Conservation (phyloP, 2,329 filamentous ascomycete genomes). For the Magnaporthales sp. region DNA sequence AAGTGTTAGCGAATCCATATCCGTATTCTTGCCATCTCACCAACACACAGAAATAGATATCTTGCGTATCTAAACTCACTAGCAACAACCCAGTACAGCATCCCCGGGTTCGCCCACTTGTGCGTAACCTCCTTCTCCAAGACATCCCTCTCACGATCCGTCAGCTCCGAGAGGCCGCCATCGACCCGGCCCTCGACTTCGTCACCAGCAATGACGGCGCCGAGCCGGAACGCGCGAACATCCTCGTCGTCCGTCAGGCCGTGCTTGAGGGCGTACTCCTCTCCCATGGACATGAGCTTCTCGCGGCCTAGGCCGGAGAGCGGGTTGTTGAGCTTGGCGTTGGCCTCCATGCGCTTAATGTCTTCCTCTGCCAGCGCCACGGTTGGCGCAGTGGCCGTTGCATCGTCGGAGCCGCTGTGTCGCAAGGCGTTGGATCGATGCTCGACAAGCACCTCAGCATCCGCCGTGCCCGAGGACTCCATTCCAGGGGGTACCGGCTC, state of each 20-base stretch:
- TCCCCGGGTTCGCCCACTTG: conserved; percentile 60
- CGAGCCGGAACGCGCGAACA: conserved; percentile 48
- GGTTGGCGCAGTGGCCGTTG: background rate
- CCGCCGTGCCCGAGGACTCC: background rate
- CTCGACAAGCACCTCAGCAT: background rate
- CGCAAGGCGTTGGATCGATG: background rate
- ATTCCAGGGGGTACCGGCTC: too few relatives aligned
- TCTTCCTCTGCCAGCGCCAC: conserved; percentile 13
- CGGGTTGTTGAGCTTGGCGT: conserved; percentile 29
- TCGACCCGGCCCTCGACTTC: conserved; percentile 15
- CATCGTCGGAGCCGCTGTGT: background rate
- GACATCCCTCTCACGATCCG: conserved; percentile 45
- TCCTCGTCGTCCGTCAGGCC: conserved; percentile 46
- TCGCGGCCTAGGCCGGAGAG: conserved; percentile 29
- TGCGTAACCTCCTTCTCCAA: conserved; percentile 53
- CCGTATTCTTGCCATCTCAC: background rate
- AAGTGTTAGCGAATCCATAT: background rate
- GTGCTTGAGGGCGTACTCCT: conserved; percentile 42
- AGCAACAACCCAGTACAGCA: conserved; percentile 48
- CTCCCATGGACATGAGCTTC: conserved; percentile 46
- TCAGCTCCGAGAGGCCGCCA: conserved; percentile 37
- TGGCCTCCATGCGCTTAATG: conserved; percentile 23
- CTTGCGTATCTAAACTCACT: background rate
- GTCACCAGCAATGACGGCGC: conserved; percentile 48
- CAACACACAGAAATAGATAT: background rate